Base-by-base conservation (phyloP, 2,329 filamentous ascomycete genomes). In the Diaporthe amygdali region DNA sequence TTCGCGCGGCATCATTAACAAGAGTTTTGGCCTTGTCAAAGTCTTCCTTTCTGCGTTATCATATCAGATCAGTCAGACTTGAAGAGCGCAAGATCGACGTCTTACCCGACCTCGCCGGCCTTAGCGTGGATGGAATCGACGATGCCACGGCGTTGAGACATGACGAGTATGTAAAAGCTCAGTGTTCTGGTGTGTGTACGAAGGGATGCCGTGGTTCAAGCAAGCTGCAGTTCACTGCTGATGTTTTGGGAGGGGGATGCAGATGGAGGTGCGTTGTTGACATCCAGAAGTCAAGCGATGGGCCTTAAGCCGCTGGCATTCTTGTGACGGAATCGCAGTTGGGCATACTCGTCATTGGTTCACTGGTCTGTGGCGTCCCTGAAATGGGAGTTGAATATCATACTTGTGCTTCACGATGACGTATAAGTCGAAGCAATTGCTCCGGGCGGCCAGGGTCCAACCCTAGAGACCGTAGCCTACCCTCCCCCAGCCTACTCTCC, bases 1-100 rank as follows among this genome's bases (percentile, higher is more conserved):
- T 97, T 76, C 87, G 90, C 66, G 91, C 89, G 39, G 94, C 93
- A 77, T 94, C 90, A 49, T 87, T 82, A 51, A 94, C 86, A 46
- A 95, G 84, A 20, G 82, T 81, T 75, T 85, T 90, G 69, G 93
- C 88, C 74, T 91, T 90, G 72, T 89, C 86, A 70, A 91, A 91
- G 78, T 98, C 95, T 75, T 95, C 91, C 74, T 89, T 85, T 52
- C 89, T 91, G 74, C 49, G 34, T 22, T 51, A n/a, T n/a, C 72
- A 66, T 20, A 67, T 77, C 70, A 75, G 68, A 37, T 2, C 7
- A 30, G 34, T 47, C 3, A n/a, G 14, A 15, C 49, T 10, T 22
- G 9, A 2, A 47, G 61, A 30, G 41, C 12, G n/a, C 39, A 25
- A 51, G 20, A 34, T n/a, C 27, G 73, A 51, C 72, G 72, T 12